A percentile compares a stretch with the other conserved stretches of the same genome.
Evolutionary conservation across 2,329 filamentous ascomycete genomes (phyloP).

Genomic region (Cytospora leucostoma): DNA sequence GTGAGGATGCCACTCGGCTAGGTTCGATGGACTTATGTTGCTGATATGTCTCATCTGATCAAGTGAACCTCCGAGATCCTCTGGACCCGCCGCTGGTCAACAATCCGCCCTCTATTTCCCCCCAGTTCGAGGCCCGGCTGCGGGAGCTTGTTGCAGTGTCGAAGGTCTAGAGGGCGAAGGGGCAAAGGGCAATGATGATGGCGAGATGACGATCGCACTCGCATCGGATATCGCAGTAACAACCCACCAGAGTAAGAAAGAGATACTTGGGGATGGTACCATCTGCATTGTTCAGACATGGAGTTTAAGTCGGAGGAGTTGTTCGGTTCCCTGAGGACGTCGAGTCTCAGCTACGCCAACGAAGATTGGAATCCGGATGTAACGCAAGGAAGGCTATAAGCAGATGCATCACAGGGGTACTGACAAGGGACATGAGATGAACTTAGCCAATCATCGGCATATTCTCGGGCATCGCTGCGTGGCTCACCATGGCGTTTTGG

Average conservation of each 20-base stretch:
- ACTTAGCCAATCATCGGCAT: not conserved
- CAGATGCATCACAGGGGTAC: not conserved
- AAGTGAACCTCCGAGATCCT: slow-evolving; percentile 48
- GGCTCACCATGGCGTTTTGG: not conserved
- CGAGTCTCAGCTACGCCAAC: too few relatives aligned
- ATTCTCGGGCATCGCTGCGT: not conserved
- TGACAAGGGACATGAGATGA: not conserved
- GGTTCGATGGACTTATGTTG: not conserved
- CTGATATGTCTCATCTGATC: slow-evolving; percentile 29
- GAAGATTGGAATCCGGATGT: too few relatives aligned
- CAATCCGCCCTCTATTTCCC: slow-evolving; percentile 42
- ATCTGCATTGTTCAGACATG: not conserved
- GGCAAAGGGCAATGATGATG: not conserved
- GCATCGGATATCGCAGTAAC: too few relatives aligned
- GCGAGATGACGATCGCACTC: not conserved
- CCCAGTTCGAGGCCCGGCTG: slow-evolving; percentile 45
- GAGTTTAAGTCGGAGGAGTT: too few relatives aligned
- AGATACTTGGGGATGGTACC: not conserved
- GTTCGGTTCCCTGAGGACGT: too few relatives aligned
- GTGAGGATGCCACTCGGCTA: slow-evolving; percentile 37
- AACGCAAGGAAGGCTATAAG: too few relatives aligned
- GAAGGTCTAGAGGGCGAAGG: slow-evolving; percentile 4
- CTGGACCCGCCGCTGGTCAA: slow-evolving; percentile 38
- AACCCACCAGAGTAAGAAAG: not conserved
- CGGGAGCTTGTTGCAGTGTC: slow-evolving; percentile 38